phyloP scores from a whole-genome alignment of 345 rosid genomes.

The Gossypium rotundifolium region DNA sequence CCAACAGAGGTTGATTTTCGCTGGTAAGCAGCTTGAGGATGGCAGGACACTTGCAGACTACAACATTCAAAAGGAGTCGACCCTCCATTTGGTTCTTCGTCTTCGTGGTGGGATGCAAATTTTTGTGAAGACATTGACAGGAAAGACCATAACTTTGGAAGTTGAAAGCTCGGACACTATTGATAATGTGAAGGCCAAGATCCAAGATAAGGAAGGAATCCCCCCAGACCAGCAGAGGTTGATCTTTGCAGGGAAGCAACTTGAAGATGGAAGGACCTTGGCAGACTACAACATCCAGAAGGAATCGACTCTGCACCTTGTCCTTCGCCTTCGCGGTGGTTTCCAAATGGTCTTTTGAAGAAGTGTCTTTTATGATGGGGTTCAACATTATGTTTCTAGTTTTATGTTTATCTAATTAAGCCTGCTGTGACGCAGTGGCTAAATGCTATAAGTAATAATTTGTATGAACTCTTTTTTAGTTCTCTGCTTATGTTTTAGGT shows the following conservation, averaged over 20 bases:
- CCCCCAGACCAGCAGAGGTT: conserved; percentile 6
- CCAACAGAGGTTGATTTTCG: conserved; percentile 2
- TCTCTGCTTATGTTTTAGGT: neutral
- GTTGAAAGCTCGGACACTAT: conserved; percentile 4
- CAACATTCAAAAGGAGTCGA: conserved; percentile 1
- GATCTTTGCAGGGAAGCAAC: conserved; percentile 8
- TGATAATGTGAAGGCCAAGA: conserved; percentile 1
- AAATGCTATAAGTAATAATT: neutral
- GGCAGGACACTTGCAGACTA: conserved; percentile 5
- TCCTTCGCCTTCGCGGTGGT: conserved; percentile 9
- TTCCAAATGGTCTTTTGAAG: neutral
- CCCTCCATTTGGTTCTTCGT: neutral
- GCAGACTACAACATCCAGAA: conserved; percentile 10
- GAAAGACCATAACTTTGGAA: conserved; percentile 3
- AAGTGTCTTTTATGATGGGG: neutral
- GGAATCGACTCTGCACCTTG: conserved; percentile 4
- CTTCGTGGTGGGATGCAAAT: conserved; percentile 10
- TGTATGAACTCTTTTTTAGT: neutral
- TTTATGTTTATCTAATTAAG: neutral
- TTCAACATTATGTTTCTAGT: neutral
- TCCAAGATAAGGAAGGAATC: conserved; percentile 6
- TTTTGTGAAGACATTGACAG: conserved; percentile 6
- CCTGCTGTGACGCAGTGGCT: neutral
- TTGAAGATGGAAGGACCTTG: conserved; percentile 7
- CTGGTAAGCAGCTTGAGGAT: conserved; percentile 1